Evolutionary conservation across 768 basidiomycete genomes (phyloP).

Genomic region (Tulasnella sp.): DNA sequence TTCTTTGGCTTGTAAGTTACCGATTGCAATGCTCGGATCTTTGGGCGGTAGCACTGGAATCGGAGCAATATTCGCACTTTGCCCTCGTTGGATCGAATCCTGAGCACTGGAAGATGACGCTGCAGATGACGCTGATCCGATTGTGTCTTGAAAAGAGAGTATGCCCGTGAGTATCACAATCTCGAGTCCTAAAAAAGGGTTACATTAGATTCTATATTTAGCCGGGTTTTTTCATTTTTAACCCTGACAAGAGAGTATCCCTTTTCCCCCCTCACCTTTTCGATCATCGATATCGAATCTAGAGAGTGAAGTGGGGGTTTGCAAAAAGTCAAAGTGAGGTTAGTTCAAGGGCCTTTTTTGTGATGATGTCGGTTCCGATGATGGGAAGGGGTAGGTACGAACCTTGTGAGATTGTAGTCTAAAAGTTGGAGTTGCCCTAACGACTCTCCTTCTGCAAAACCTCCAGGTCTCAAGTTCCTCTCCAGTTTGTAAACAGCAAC

Average conservation of each 20-base stretch:
- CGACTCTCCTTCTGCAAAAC: slow-evolving; percentile 19
- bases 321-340: background rate
- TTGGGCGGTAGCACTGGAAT: slow-evolving; percentile 10
- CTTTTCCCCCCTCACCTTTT: slow-evolving; percentile 30
- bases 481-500: slow-evolving; percentile 66
- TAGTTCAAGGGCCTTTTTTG: too few relatives aligned
- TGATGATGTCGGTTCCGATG: background rate
- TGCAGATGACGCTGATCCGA: background rate
- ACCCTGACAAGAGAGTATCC: background rate
- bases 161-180: slow-evolving; percentile 65
- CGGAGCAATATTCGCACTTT: background rate
- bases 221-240: background rate
- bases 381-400: slow-evolving; percentile 12
- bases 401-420: slow-evolving; percentile 78
- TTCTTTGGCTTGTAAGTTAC: slow-evolving; percentile 1
- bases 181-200: slow-evolving; percentile 46
- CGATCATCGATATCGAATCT: slow-evolving; percentile 71
- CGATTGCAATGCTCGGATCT: background rate
- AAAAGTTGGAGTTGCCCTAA: slow-evolving; percentile 46
- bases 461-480: slow-evolving; percentile 46
- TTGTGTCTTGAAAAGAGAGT: slow-evolving; percentile 56
- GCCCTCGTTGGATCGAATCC: background rate
- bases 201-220: background rate
- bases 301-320: background rate
- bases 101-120: background rate